Evolutionary conservation across 352 stramenopile genomes (phyloP).

Genomic region (Globisporangium cystogenes): DNA sequence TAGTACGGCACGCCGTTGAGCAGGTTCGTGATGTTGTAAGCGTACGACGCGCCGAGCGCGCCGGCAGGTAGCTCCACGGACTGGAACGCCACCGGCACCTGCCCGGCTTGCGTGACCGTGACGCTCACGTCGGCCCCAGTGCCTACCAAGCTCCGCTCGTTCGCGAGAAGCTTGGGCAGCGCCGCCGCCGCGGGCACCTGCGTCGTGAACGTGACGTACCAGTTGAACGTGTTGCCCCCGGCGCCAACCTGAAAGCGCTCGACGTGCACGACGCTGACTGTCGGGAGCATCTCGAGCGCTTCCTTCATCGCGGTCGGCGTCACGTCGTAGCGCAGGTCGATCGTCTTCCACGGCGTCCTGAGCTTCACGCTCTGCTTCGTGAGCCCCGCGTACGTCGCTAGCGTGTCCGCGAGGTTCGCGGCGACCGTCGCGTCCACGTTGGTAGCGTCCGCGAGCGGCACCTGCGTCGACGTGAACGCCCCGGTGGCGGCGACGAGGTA

Average conservation of each 20-base stretch:
- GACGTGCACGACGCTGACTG: conserved; percentile 87
- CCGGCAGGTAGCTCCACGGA: conserved; percentile 20
- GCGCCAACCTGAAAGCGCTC: conserved; percentile 55
- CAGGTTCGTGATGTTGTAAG: conserved; percentile 54
- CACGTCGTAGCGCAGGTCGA: conserved; percentile 43
- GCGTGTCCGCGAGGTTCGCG: conserved; percentile 19
- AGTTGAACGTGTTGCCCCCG: conserved; percentile 73
- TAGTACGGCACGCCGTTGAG: conserved; percentile 61
- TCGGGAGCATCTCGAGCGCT: conserved; percentile 86
- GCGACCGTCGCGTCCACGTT: conserved; percentile 19
- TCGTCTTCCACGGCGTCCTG: conserved; percentile 57
- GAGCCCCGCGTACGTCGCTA: conserved; percentile 36
- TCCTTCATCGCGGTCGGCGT: conserved; percentile 54
- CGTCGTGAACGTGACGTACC: conserved; percentile 86
- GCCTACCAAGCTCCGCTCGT: conserved; percentile 39
- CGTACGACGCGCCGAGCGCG: conserved; percentile 12
- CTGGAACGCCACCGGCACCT: conserved; percentile 32
- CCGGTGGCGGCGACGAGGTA: conserved; percentile 75
- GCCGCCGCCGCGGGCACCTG: conserved; percentile 34
- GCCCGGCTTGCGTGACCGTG: conserved; percentile 16
- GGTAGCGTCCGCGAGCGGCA: conserved; percentile 43
- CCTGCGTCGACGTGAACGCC: conserved; percentile 62
- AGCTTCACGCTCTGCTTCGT: conserved; percentile 32
- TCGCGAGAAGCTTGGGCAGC: conserved; percentile 44
- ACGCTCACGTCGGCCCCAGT: conserved; percentile 24